phyloP scores from a whole-genome alignment of 2,329 filamentous ascomycete species.

The Zasmidium citrigriseum region DNA sequence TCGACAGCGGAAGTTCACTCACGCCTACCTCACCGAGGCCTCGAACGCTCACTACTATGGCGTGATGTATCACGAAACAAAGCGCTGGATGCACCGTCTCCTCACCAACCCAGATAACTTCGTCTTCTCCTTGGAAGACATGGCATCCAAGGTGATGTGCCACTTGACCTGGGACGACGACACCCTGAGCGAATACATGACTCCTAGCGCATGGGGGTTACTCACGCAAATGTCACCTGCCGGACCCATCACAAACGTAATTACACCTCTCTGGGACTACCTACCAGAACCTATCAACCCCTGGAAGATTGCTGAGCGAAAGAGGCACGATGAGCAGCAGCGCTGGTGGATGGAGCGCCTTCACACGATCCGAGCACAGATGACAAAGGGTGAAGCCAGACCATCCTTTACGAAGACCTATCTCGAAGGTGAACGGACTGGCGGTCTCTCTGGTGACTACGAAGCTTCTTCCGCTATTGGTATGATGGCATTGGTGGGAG shows the following conservation, averaged over 20 bases:
- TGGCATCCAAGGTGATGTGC: conserved; percentile 60
- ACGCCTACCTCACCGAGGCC: conserved; percentile 52
- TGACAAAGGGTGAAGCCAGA: conserved; percentile 43
- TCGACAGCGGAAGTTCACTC: conserved; percentile 55
- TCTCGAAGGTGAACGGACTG: conserved; percentile 42
- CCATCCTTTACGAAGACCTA: conserved; percentile 46
- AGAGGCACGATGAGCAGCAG: conserved; percentile 56
- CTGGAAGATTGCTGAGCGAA: conserved; percentile 56
- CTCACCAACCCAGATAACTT: conserved; percentile 55
- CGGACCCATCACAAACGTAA: conserved; percentile 58
- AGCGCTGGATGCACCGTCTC: conserved; percentile 54
- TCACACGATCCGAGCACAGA: conserved; percentile 38
- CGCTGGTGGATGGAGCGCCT: conserved; percentile 56
- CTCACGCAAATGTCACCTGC: conserved; percentile 60
- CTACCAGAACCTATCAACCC: conserved; percentile 53
- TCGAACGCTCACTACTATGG: conserved; percentile 48
- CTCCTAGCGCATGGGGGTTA: conserved; percentile 57
- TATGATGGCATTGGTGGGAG: conserved; percentile 39
- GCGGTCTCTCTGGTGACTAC: conserved; percentile 37
- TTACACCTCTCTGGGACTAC: conserved; percentile 56
- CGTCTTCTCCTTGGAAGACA: conserved; percentile 54
- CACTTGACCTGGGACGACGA: conserved; percentile 57
- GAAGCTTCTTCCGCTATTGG: conserved; percentile 37
- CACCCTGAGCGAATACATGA: conserved; percentile 50
- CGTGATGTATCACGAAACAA: conserved; percentile 55